These are phyloP conservation scores for Colletotrichum tamarilloi DNA, from an alignment of 2,329 filamentous ascomycete species.

Conservation along the genomic window DNA sequence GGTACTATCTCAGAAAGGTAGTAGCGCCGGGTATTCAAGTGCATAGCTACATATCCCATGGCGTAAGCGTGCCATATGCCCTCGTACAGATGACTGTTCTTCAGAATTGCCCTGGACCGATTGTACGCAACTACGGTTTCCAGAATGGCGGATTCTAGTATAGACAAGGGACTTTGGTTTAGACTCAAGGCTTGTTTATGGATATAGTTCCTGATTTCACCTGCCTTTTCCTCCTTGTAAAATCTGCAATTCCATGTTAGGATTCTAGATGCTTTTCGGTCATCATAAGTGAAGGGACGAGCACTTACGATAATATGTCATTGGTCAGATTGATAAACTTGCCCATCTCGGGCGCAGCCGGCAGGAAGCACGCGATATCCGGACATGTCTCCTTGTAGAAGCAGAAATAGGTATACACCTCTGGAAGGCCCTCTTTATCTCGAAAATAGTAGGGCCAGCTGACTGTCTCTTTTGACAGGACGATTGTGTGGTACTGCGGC, in stretches of 20 bases:
- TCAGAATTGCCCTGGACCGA: conserved; percentile 37
- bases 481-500: conserved; percentile 36
- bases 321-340: conserved; percentile 42
- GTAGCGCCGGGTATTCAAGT: conserved; percentile 31
- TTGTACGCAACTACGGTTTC: conserved; percentile 35
- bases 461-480: conserved; percentile 35
- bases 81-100: conserved; percentile 37
- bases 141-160: conserved; percentile 5
- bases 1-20: conserved; percentile 31
- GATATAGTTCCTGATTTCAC: conserved; percentile 42
- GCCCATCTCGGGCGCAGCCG: conserved; percentile 42
- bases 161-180: not conserved
- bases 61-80: conserved; percentile 40
- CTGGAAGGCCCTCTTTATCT: conserved; percentile 41
- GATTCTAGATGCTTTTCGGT: too few relatives aligned
- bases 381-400: conserved; percentile 42
- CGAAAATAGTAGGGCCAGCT: conserved; percentile 43
- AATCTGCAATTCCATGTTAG: conserved; percentile 30
- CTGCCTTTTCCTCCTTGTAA: conserved; percentile 44
- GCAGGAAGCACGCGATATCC: conserved; percentile 41
- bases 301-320: conserved; percentile 43
- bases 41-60: conserved; percentile 41
- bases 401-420: conserved; percentile 42
- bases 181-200: conserved; percentile 36
- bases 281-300: not conserved